Conservation (phyloP, 495 filamentous ascomycete genomes). For the Neurospora africana region DNA sequence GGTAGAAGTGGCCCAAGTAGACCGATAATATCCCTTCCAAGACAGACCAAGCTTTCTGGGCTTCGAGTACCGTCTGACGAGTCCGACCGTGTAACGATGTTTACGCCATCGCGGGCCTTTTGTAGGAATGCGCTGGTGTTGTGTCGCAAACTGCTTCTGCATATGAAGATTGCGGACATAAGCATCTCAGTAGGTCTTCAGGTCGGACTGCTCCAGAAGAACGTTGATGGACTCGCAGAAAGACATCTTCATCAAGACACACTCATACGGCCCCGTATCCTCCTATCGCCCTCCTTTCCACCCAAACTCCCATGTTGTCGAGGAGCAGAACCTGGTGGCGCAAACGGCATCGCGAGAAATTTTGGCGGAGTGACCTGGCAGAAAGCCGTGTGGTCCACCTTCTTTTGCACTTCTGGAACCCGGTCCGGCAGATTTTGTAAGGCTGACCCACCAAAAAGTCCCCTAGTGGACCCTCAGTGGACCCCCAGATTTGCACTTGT, state of each 20-base stretch:
- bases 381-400: conserved; percentile 1
- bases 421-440: background rate
- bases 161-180: background rate
- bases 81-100: rapidly evolving
- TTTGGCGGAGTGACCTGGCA: conserved; percentile 30
- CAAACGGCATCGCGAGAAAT: conserved; percentile 7
- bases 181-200: background rate
- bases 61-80: background rate
- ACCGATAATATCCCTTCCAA: background rate
- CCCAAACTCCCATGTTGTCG: background rate
- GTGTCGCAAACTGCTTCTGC: background rate
- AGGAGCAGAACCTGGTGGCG: background rate
- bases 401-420: conserved; percentile 11
- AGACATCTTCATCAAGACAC: background rate
- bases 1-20: background rate
- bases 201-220: background rate
- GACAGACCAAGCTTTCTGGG: background rate
- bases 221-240: background rate
- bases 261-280: background rate
- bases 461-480: conserved; percentile 1
- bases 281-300: background rate
- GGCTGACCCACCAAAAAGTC: background rate
- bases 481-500: conserved; percentile 27
- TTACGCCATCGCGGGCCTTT: background rate
- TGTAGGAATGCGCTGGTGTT: background rate